These are phyloP conservation scores for Leishmania gerbilli DNA, from an alignment of 208 protist species.

Conservation along the genomic window DNA sequence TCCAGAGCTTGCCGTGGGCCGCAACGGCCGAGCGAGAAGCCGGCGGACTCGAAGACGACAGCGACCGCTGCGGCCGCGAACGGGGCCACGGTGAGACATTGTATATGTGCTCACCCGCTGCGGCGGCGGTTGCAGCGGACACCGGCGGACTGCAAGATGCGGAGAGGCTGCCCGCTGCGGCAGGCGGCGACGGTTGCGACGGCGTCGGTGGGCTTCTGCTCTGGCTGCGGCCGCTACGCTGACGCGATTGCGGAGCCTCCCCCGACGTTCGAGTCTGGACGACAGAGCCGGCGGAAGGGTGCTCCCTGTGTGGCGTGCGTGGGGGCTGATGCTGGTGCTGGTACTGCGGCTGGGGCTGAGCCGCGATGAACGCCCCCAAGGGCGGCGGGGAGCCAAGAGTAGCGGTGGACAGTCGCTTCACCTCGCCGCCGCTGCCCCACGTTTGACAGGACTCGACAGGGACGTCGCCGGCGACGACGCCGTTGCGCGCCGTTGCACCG, in stretches of 20 bases:
- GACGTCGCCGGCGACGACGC: background rate
- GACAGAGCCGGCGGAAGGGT: background rate
- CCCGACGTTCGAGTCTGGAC: background rate
- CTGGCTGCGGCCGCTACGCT: background rate
- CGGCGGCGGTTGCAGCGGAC: background rate
- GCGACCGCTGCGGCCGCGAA: slow-evolving; percentile 11
- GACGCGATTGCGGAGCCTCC: background rate
- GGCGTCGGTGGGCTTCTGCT: background rate
- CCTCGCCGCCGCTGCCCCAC: background rate
- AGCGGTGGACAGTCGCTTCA: background rate
- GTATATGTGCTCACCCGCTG: slow-evolving; percentile 25
- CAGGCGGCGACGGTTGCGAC: background rate
- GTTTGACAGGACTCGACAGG: background rate
- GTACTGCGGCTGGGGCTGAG: background rate
- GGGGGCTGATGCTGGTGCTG: background rate
- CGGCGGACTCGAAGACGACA: slow-evolving; percentile 15
- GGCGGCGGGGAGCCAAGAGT: background rate
- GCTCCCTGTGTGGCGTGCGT: background rate
- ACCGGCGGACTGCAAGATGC: background rate
- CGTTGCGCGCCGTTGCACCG: background rate
- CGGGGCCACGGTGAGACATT: slow-evolving; percentile 23
- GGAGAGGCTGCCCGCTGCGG: background rate
- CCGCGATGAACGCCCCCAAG: background rate
- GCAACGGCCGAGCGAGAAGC: background rate
- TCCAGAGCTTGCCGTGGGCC: slow-evolving; percentile 15